Evolutionary conservation across 2,329 filamentous ascomycete species (phyloP).

Genomic region (Epichloe hybrida): DNA sequence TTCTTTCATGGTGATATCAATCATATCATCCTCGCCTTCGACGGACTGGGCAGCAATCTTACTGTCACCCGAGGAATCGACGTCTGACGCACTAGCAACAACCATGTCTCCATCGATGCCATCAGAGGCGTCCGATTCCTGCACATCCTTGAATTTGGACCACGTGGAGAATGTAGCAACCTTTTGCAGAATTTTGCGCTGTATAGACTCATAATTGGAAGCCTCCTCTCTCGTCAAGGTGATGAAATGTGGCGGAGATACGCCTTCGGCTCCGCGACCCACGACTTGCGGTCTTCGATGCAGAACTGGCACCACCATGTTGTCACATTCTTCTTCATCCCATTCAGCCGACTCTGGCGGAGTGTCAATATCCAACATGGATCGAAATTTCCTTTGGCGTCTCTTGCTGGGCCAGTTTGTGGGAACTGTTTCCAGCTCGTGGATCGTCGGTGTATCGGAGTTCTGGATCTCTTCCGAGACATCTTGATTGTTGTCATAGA

Average conservation of each 20-base stretch:
- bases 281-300: constrained; percentile 36
- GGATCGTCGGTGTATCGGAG: constrained; percentile 54
- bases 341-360: constrained; percentile 33
- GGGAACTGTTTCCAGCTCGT: constrained; percentile 65
- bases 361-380: constrained; percentile 35
- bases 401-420: constrained; percentile 59
- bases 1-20: constrained; percentile 79
- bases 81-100: constrained; percentile 48
- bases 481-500: constrained; percentile 55
- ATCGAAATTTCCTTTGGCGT: constrained; percentile 31
- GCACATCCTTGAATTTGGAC: constrained; percentile 42
- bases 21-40: constrained; percentile 78
- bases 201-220: constrained; percentile 52
- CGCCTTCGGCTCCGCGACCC: constrained; percentile 16
- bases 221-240: constrained; percentile 62
- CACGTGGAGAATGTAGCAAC: constrained; percentile 65
- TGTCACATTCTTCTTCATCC: constrained; percentile 48
- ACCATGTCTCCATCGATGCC: constrained; percentile 55
- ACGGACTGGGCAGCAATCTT: constrained; percentile 67
- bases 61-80: constrained; percentile 52
- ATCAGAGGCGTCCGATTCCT: constrained; percentile 33
- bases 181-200: constrained; percentile 66
- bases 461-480: constrained; percentile 59
- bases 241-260: constrained; percentile 53
- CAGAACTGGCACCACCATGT: constrained; percentile 57